Evolutionary conservation across 2,329 filamentous ascomycete genomes (phyloP), one percentile per base, ranked within the genome.

Genomic region (Dichotomopilus funicola): DNA sequence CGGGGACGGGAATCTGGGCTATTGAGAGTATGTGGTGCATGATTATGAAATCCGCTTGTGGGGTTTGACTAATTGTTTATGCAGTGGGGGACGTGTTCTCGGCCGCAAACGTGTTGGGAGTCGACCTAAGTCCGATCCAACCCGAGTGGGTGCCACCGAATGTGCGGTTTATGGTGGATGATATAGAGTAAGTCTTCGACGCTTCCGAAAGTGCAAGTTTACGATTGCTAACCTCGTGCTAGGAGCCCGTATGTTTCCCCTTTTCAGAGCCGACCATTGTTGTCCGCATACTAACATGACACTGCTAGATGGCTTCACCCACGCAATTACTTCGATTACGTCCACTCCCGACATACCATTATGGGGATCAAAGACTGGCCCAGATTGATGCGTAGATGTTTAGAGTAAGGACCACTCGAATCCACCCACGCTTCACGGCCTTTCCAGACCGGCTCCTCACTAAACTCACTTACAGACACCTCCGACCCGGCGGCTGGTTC

Each of bases 141-240:
- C 73, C 74, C 2, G 68, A 68, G 34, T 75, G 71, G 68, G 74
- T 85, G 10, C 83, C 82, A 13, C 75, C 79, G 6, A 86, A 86
- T 63, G 75, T 81, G 11, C 74, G 74, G 12, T 85, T 85, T 68
- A 74, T 83, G 61, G 75, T 87, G 8, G 83, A 86, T 61, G 83
- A 87, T 63, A 76, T 78, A 33, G 80, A 84, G 65, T 63, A 60
- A 0, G 61, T 11, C 12, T 1, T 9, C 3, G 5, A 11, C 10
- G 74, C 73, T 70, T 74, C 40, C 11, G 35, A 19, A n/a, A 3
- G 80, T 78, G 46, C n/a, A 8, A 45, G 35, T 48, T 11, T n/a
- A 38, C 12, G 37, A 9, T 38, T 49, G 10, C 56, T 62, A 36
- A 62, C 51, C 10, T 38, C 35, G 4, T 40, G 43, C 35, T 34